A percentile compares a stretch with the other conserved stretches of the same genome.
These are phyloP conservation scores for Venturia nashicola DNA, from an alignment of 2,329 filamentous ascomycete species.

Conservation along the genomic window DNA sequence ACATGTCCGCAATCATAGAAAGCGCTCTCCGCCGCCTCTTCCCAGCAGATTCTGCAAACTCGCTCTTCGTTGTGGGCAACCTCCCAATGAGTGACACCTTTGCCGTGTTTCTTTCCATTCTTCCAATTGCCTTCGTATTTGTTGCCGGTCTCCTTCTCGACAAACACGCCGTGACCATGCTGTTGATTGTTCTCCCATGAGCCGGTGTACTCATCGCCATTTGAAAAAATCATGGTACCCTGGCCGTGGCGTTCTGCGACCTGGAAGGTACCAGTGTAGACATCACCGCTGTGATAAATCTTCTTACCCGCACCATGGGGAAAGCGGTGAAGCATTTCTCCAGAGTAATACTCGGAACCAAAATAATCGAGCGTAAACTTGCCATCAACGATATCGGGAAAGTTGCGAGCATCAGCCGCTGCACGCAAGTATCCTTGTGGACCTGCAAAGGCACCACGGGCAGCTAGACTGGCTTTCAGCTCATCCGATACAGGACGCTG, in stretches of 20 bases:
- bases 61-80: slow-evolving; percentile 48
- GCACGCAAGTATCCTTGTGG: slow-evolving; percentile 31
- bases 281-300: slow-evolving; percentile 41
- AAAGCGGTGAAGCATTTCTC: slow-evolving; percentile 33
- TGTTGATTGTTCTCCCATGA: slow-evolving; percentile 53
- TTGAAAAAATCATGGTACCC: slow-evolving; percentile 46
- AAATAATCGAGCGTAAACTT: slow-evolving; percentile 41
- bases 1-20: slow-evolving; percentile 55
- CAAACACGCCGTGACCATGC: slow-evolving; percentile 45
- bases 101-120: slow-evolving; percentile 47
- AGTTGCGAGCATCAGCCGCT: slow-evolving; percentile 26
- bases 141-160: slow-evolving; percentile 45
- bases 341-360: slow-evolving; percentile 43
- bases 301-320: slow-evolving; percentile 43
- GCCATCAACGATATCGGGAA: slow-evolving; percentile 32
- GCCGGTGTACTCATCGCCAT: slow-evolving; percentile 50
- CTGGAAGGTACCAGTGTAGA: slow-evolving; percentile 43
- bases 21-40: slow-evolving; percentile 44
- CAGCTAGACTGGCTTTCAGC: slow-evolving; percentile 19
- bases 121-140: slow-evolving; percentile 50
- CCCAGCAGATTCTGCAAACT: slow-evolving; percentile 50
- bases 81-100: slow-evolving; percentile 50
- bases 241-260: slow-evolving; percentile 41
- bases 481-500: slow-evolving; percentile 18
- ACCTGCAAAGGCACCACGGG: slow-evolving; percentile 23